A percentile compares a stretch with the other conserved stretches of the same genome.
Conservation (phyloP, 1,284 basidiomycete genomes). For the Leccinum brunneo-olivaceum region DNA sequence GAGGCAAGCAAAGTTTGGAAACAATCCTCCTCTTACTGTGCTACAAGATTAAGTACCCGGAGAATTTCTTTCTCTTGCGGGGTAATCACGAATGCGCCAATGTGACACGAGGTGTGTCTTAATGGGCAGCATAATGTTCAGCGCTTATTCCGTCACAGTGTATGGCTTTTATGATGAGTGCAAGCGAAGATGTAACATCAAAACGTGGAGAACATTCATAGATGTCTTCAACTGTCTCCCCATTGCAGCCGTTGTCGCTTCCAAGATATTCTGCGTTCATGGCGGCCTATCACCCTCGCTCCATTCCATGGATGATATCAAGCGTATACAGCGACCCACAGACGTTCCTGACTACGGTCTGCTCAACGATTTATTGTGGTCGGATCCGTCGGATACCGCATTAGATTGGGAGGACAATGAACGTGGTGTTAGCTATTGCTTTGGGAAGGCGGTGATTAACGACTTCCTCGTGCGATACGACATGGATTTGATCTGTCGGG, state of each 20-base stretch:
- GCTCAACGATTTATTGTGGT: slow-evolving; percentile 97
- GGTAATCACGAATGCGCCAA: slow-evolving; percentile 99
- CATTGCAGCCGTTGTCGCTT: slow-evolving; percentile 97
- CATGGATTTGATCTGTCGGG: slow-evolving; percentile 99
- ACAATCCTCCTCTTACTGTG: slow-evolving; percentile 95
- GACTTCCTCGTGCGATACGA: slow-evolving; percentile 91
- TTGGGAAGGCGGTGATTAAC: slow-evolving; percentile 96
- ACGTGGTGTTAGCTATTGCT: slow-evolving; percentile 98
- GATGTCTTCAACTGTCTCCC: slow-evolving; percentile 99
- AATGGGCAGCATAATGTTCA: slow-evolving; percentile 4
- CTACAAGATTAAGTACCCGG: slow-evolving; percentile 99
- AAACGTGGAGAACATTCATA: slow-evolving; percentile 99
- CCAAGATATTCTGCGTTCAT: slow-evolving; percentile 99
- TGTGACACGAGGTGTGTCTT: slow-evolving; percentile 83
- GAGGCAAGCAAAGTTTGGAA: slow-evolving; percentile 97
- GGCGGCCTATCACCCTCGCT: slow-evolving; percentile 97
- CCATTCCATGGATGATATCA: slow-evolving; percentile 98
- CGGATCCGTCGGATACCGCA: slow-evolving; percentile 96
- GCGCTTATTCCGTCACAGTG: slow-evolving; percentile 45
- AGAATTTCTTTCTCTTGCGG: slow-evolving; percentile 97
- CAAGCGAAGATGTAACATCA: slow-evolving; percentile 98
- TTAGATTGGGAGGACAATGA: slow-evolving; percentile 99
- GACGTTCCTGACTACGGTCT: slow-evolving; percentile 99
- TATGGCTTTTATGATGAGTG: slow-evolving; percentile 99
- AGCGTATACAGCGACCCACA: slow-evolving; percentile 94